phyloP scores from a whole-genome alignment of 495 filamentous ascomycete species.

The Neurospora pannonica region DNA sequence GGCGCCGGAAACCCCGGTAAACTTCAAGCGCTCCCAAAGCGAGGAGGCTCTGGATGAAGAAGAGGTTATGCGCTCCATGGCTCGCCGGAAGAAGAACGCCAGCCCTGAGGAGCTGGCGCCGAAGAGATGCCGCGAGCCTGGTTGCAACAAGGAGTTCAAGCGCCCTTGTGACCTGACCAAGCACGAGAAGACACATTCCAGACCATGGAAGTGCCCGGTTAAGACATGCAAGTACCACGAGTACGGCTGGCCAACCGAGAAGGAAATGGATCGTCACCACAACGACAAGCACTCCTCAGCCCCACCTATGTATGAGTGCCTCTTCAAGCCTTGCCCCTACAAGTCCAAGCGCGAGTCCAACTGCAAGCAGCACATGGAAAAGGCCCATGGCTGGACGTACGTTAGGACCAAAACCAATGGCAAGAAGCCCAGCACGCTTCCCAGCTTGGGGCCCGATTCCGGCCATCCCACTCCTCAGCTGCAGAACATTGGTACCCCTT shows the following conservation, averaged over 20 bases:
- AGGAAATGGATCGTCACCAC: conserved; percentile 88
- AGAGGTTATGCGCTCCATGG: conserved; percentile 77
- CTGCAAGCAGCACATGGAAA: conserved; percentile 99
- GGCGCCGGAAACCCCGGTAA: conserved; percentile 30
- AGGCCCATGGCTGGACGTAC: conserved; percentile 84
- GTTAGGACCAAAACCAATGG: conserved; percentile 82
- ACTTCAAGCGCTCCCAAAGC: conserved; percentile 54
- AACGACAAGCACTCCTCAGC: conserved; percentile 88
- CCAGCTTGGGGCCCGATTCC: conserved; percentile 22
- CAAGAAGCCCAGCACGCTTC: conserved; percentile 33
- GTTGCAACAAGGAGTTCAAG: conserved; percentile 85
- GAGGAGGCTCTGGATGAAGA: conserved; percentile 58
- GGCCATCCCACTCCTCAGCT: conserved; percentile 46
- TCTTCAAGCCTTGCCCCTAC: conserved; percentile 81
- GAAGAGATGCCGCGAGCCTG: conserved; percentile 53
- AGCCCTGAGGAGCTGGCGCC: conserved; percentile 63
- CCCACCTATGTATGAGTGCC: conserved; percentile 69
- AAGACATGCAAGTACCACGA: conserved; percentile 74
- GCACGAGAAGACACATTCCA: conserved; percentile 93
- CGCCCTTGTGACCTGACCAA: conserved; percentile 87
- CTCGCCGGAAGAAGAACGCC: conserved; percentile 72
- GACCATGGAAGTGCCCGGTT: conserved; percentile 86
- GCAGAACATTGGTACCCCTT: conserved; percentile 43
- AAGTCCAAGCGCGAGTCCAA: conserved; percentile 94
- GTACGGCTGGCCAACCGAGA: conserved; percentile 92